Percentiles rank a stretch among this genome's conserved stretches.
Evolutionary conservation across 441 rosid genomes (phyloP).

Genomic region (Adansonia rubrostipa): DNA sequence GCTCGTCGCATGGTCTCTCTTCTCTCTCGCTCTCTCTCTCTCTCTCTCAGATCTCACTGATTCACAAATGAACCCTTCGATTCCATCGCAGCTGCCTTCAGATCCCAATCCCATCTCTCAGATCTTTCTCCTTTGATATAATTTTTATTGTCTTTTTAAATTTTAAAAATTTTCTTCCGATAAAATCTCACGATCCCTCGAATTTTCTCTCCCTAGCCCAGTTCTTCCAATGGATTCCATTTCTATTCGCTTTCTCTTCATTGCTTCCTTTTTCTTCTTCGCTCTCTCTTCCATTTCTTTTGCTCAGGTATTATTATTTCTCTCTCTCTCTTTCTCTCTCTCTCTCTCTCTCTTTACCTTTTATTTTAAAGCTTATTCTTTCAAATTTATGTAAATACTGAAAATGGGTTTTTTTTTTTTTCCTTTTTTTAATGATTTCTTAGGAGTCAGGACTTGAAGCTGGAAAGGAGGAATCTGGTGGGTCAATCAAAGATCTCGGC

Average conservation of each 20-base stretch:
- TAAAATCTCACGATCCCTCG: conserved; percentile 13
- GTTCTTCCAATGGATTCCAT: conserved; percentile 49
- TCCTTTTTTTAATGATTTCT: background rate
- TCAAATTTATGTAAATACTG: conserved; percentile 9
- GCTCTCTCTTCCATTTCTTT: conserved; percentile 37
- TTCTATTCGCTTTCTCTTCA: conserved; percentile 31
- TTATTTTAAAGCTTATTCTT: background rate
- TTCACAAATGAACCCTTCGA: conserved; percentile 15
- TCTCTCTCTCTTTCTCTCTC: too few species aligned
- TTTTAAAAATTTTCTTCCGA: background rate
- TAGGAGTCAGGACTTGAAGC: conserved; percentile 57
- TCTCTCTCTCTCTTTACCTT: too few species aligned
- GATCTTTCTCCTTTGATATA: conserved; percentile 2
- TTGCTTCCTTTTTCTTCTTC: conserved; percentile 34
- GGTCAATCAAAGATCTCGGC: conserved; percentile 68
- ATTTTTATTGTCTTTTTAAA: background rate
- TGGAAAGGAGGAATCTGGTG: conserved; percentile 51
- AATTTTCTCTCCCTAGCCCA: conserved; percentile 24
- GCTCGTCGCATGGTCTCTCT: conserved; percentile 26
- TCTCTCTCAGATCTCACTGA: conserved; percentile 21
- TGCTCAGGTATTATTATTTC: conserved; percentile 49
- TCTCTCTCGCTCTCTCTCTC: background rate
- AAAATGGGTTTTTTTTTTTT: background rate
- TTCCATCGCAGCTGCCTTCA: background rate
- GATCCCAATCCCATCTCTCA: background rate